phyloP scores from a whole-genome alignment of 2,329 filamentous ascomycete species.

The Tolypocladium tundrense region DNA sequence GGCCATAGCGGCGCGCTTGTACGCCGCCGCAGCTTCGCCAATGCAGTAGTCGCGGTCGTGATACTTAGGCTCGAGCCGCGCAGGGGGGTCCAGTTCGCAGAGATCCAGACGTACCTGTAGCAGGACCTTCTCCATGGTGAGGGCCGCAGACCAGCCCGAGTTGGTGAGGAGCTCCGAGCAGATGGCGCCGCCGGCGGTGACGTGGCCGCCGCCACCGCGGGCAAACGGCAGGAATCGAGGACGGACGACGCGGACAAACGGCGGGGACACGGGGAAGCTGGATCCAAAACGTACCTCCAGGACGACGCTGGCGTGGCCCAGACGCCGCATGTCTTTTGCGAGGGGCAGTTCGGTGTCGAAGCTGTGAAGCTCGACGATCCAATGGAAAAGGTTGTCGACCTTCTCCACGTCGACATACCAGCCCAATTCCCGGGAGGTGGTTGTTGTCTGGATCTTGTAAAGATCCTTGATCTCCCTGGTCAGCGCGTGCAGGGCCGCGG shows the following conservation, averaged over 20 bases:
- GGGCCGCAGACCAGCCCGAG: conserved; percentile 67
- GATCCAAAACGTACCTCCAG: conserved; percentile 73
- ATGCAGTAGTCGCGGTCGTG: conserved; percentile 48
- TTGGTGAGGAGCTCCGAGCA: conserved; percentile 78
- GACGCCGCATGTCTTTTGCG: conserved; percentile 60
- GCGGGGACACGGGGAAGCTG: conserved; percentile 67
- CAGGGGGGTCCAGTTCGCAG: conserved; percentile 60
- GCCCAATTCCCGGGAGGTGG: conserved; percentile 55
- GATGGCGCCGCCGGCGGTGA: conserved; percentile 75
- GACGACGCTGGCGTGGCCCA: conserved; percentile 56
- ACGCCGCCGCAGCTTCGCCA: conserved; percentile 64
- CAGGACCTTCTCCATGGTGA: conserved; percentile 67
- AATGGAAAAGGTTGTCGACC: conserved; percentile 72
- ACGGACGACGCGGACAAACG: conserved; percentile 73
- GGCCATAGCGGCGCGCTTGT: conserved; percentile 48
- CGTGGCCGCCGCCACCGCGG: conserved; percentile 71
- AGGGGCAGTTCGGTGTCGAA: conserved; percentile 63
- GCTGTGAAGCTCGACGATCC: conserved; percentile 83
- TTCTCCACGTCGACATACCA: conserved; percentile 68
- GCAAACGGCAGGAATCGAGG: conserved; percentile 67
- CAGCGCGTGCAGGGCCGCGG: conserved; percentile 13
- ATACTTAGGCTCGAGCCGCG: conserved; percentile 43
- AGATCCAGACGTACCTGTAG: conserved; percentile 74
- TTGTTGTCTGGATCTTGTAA: conserved; percentile 52
- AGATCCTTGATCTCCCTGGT: conserved; percentile 49